phyloP scores from a whole-genome alignment of 225 moss, liverwort and hornwort genomes.

The Sphagnum tenellum region DNA sequence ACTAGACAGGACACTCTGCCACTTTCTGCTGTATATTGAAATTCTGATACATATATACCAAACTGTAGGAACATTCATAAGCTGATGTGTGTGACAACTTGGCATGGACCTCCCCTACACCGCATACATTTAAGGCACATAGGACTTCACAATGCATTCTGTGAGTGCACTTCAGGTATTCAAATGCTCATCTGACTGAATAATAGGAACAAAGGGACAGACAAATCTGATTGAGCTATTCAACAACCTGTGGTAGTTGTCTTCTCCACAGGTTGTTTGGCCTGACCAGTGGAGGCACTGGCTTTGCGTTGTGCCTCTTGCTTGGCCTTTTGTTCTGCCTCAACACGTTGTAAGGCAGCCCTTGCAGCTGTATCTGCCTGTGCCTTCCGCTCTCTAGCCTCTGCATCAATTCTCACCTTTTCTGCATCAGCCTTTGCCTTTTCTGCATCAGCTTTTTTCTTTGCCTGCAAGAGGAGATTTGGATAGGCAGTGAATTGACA shows the following conservation, averaged over 20 bases:
- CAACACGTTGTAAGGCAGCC: slow-evolving; percentile 67
- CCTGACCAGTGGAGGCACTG: slow-evolving; percentile 5
- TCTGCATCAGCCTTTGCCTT: slow-evolving; percentile 57
- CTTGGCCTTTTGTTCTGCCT: slow-evolving; percentile 41
- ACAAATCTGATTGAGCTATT: too few relatives aligned
- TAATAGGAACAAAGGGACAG: too few relatives aligned
- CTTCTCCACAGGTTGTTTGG: not conserved
- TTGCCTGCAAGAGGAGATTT: slow-evolving; percentile 14
- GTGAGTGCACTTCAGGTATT: too few relatives aligned
- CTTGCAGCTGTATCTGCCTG: slow-evolving; percentile 69
- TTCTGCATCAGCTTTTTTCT: slow-evolving; percentile 44
- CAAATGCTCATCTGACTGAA: too few relatives aligned
- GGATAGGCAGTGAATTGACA: not conserved
- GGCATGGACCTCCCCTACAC: too few relatives aligned
- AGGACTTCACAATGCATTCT: too few relatives aligned
- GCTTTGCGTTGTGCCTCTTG: slow-evolving; percentile 31
- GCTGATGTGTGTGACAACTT: too few relatives aligned
- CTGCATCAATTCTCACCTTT: slow-evolving; percentile 55
- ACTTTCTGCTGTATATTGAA: not conserved
- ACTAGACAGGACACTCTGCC: not conserved
- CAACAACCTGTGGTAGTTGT: not conserved
- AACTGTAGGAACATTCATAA: too few relatives aligned
- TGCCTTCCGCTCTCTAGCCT: slow-evolving; percentile 57
- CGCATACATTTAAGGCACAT: too few relatives aligned
- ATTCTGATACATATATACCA: too few relatives aligned